These are phyloP conservation scores for Fusarium verticillioides DNA, from an alignment of 2,329 filamentous ascomycete genomes.

Conservation along the genomic window DNA sequence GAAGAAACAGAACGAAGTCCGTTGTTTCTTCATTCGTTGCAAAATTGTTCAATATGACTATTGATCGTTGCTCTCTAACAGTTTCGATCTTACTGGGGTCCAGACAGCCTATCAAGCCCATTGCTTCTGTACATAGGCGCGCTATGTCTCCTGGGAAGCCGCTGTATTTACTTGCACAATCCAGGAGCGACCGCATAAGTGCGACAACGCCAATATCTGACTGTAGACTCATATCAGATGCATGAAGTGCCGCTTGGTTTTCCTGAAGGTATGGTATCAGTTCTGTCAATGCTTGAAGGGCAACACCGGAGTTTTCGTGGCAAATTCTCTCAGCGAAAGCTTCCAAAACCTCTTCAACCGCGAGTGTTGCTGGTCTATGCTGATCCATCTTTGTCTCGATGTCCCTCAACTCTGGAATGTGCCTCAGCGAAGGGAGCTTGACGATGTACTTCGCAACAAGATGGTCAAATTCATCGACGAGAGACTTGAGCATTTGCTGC, in stretches of 20 bases:
- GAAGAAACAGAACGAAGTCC: constrained; percentile 84
- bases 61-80: constrained; percentile 80
- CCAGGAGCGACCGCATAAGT: constrained; percentile 81
- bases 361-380: constrained; percentile 63
- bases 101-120: constrained; percentile 90
- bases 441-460: constrained; percentile 74
- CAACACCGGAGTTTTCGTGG: constrained; percentile 88
- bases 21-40: constrained; percentile 79
- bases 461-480: constrained; percentile 71
- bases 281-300: constrained; percentile 82
- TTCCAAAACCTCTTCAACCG: constrained; percentile 69
- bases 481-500: constrained; percentile 69
- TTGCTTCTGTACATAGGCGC: constrained; percentile 79
- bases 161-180: constrained; percentile 85
- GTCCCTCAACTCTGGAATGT: constrained; percentile 75
- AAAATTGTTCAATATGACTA: constrained; percentile 90
- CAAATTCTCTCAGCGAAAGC: constrained; percentile 79
- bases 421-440: constrained; percentile 80
- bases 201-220: constrained; percentile 78
- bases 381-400: constrained; percentile 73
- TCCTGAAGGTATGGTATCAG: constrained; percentile 76
- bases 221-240: constrained; percentile 83
- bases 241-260: constrained; percentile 83
- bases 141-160: constrained; percentile 74
- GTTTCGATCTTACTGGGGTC: constrained; percentile 91